phyloP scores from a whole-genome alignment of 305 asterid species.

The Fraxinus nigra region DNA sequence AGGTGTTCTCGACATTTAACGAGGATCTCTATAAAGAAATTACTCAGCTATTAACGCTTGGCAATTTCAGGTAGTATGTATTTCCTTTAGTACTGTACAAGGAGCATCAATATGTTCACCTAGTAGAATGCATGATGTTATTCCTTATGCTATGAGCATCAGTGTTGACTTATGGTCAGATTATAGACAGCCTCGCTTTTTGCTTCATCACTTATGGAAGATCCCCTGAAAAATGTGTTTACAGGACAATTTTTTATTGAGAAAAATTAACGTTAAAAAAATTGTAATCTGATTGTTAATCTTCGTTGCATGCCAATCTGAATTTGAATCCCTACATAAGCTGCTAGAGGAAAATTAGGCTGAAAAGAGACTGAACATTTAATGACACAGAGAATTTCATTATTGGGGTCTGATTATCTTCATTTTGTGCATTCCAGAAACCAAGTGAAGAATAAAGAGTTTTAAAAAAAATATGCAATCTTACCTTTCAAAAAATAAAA shows the following conservation, averaged over 20 bases:
- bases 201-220: neutral
- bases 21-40: slow-evolving; percentile 80
- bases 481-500: neutral
- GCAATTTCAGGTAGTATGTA: slow-evolving; percentile 64
- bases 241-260: neutral
- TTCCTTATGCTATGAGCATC: slow-evolving; percentile 8
- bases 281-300: neutral
- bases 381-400: neutral
- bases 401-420: slow-evolving; percentile 2
- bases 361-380: neutral
- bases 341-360: neutral
- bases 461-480: neutral
- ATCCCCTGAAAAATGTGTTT: neutral
- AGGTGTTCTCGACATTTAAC: slow-evolving; percentile 77
- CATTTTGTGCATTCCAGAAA: neutral
- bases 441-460: neutral
- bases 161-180: neutral
- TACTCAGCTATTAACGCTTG: slow-evolving; percentile 74
- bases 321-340: neutral
- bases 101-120: neutral
- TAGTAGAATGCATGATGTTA: slow-evolving; percentile 2
- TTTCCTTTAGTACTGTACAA: slow-evolving; percentile 20
- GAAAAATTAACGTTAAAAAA: neutral
- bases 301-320: neutral
- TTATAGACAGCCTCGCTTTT: neutral